Evolutionary conservation across 2,329 filamentous ascomycete species (phyloP).

Genomic region (Talaromyces sp.): DNA sequence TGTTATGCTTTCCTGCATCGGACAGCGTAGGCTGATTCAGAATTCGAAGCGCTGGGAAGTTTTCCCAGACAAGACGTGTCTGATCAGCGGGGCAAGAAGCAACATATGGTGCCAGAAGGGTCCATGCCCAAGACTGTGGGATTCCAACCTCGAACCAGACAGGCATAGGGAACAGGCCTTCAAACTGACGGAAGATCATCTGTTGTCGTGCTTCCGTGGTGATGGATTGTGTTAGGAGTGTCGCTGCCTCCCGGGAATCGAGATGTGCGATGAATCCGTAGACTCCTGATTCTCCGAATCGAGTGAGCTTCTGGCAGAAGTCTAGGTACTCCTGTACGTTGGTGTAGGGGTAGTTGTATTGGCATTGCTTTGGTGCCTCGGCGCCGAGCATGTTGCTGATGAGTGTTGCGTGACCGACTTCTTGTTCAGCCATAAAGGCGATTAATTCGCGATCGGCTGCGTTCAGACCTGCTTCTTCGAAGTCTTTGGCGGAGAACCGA

Average conservation of each 20-base stretch:
- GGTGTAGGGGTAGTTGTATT: constrained; percentile 77
- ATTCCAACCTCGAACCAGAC: constrained; percentile 80
- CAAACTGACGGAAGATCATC: constrained; percentile 81
- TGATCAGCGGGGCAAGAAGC: constrained; percentile 71
- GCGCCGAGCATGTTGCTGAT: constrained; percentile 76
- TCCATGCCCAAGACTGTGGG: constrained; percentile 84
- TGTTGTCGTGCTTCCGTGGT: constrained; percentile 80
- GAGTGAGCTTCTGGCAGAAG: constrained; percentile 83
- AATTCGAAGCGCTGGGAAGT: constrained; percentile 73
- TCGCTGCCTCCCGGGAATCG: constrained; percentile 72
- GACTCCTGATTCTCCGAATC: constrained; percentile 76
- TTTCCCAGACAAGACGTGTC: constrained; percentile 80
- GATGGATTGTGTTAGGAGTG: constrained; percentile 74
- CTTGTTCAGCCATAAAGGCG: constrained; percentile 76
- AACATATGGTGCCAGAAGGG: constrained; percentile 78
- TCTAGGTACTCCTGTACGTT: constrained; percentile 78
- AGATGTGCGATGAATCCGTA: constrained; percentile 81
- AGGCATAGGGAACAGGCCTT: constrained; percentile 77
- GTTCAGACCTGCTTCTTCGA: constrained; percentile 67
- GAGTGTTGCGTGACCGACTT: constrained; percentile 75
- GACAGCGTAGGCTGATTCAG: constrained; percentile 74
- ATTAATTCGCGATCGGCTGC: constrained; percentile 72
- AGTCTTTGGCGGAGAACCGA: constrained; percentile 69
- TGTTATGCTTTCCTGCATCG: constrained; percentile 25
- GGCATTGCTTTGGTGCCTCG: constrained; percentile 72